Base-by-base conservation (phyloP, 768 basidiomycete species). In the Austroboletus eburneus region DNA sequence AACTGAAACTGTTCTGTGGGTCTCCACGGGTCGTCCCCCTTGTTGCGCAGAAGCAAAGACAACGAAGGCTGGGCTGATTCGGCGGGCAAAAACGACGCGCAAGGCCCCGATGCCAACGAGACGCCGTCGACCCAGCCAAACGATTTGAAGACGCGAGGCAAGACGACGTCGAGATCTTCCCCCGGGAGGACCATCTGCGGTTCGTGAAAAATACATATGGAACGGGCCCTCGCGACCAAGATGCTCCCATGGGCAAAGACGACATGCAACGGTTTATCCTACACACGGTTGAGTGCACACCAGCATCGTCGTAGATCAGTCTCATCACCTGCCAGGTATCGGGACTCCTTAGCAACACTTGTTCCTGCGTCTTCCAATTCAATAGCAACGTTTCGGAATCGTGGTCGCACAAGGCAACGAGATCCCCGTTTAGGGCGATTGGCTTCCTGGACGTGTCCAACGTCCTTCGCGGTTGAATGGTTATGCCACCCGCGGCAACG, bases 111-210 rank as follows among this genome's bases (percentile, higher is more conserved):
- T 1, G 68, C 51, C 2, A 77, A 70, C 2, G 73, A 73, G 30
- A 81, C 69, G 8, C 78, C 77, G 43, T 85, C 84, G 13, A 83
- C 74, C 83, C 83, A 85, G 14, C 83, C 83, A 53, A 83, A 84
- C 3, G 78, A 77, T 1, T 72, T 74, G 32, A 72, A 57, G 1
- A 75, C 68, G 1, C 56, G 43, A 44, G 76, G 72, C 0, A 66
- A 46, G 4, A 48, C 43, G 4, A 42, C 45, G 25, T 54, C 42
- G 10, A 59, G 57, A 23, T 51, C 22, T 8, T 54, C 36, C 0
- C 46, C 51, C 9, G 52, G 53, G 21, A 54, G 30, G 8, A 48
- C 50, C 23, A 83, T 69, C 3, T 46, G 52, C 0, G 82, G 81
- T 13, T 69, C 62, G 2, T 71, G 68, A 48, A 84, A 86, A 8